Evolutionary conservation across 2,329 filamentous ascomycete species (phyloP).

Genomic region (Neofusicoccum kwambonambiense): DNA sequence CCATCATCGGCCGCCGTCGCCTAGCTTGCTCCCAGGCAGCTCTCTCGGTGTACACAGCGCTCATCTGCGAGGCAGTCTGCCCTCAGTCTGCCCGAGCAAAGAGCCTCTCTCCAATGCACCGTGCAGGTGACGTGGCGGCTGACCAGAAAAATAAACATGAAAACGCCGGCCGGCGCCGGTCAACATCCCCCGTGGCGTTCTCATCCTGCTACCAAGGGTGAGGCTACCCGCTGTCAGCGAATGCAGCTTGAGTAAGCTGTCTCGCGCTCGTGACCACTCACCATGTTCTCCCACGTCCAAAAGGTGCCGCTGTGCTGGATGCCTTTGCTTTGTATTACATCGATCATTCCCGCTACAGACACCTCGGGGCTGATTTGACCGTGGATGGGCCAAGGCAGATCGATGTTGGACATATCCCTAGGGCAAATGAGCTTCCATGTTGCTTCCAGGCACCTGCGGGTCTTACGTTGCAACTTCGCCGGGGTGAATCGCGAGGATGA

Average conservation of each 20-base stretch:
- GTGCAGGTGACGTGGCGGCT: constrained; percentile 17
- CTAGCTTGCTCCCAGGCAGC: background rate
- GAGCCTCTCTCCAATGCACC: background rate
- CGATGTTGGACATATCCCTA: constrained; percentile 55
- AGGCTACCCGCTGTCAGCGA: constrained; percentile 17
- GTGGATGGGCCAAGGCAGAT: constrained; percentile 52
- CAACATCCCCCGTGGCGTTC: background rate
- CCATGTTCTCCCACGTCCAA: constrained; percentile 56
- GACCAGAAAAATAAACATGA: constrained; percentile 6
- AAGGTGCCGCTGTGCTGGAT: constrained; percentile 54
- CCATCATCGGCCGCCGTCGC: background rate
- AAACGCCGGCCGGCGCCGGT: background rate
- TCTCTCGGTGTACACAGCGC: background rate
- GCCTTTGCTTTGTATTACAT: constrained; percentile 51
- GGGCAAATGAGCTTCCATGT: background rate
- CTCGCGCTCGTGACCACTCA: constrained; percentile 28
- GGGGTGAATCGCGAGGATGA: constrained; percentile 57
- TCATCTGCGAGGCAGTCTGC: background rate
- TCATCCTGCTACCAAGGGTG: constrained; percentile 17
- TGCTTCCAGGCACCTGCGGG: background rate
- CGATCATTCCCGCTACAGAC: constrained; percentile 51
- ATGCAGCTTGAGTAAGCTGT: background rate
- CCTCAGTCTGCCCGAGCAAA: background rate
- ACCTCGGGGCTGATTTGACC: constrained; percentile 52
- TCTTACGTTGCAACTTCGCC: constrained; percentile 55